phyloP scores from a whole-genome alignment of 1,284 basidiomycete species.

The Fomitopsis palustris region DNA sequence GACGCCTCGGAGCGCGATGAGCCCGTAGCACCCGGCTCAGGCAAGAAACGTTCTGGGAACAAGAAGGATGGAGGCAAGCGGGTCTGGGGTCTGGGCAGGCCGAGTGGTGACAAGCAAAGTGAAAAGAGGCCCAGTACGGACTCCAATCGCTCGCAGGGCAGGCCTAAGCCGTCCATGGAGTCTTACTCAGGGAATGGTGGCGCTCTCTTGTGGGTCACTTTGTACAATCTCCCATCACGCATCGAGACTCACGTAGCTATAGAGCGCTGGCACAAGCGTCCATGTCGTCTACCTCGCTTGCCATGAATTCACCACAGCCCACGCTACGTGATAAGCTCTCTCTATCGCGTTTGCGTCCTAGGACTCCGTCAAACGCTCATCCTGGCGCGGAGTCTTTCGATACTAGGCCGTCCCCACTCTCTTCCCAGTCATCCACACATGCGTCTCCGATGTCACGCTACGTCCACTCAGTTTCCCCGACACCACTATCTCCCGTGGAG shows the following conservation, averaged over 20 bases:
- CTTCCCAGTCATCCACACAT: slow-evolving; percentile 11
- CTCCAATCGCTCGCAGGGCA: slow-evolving; percentile 48
- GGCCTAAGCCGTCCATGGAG: slow-evolving; percentile 58
- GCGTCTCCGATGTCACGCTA: slow-evolving; percentile 24
- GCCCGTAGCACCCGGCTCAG: slow-evolving; percentile 29
- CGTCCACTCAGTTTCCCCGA: slow-evolving; percentile 19
- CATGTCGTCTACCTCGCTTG: slow-evolving; percentile 49
- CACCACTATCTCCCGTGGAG: slow-evolving; percentile 17
- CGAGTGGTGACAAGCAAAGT: slow-evolving; percentile 26
- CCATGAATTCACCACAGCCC: slow-evolving; percentile 30
- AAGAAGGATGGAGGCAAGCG: slow-evolving; percentile 38
- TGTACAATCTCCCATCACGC: slow-evolving; percentile 1
- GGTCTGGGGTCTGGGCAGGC: slow-evolving; percentile 41
- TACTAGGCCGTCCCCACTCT: slow-evolving; percentile 14
- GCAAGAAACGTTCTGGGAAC: slow-evolving; percentile 23
- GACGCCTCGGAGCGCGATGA: slow-evolving; percentile 45
- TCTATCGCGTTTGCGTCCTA: slow-evolving; percentile 29
- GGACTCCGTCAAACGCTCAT: slow-evolving; percentile 28
- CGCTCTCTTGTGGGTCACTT: slow-evolving; percentile 51
- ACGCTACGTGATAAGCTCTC: slow-evolving; percentile 33
- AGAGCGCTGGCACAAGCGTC: slow-evolving; percentile 56
- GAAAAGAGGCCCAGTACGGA: slow-evolving; percentile 58
- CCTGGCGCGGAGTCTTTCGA: slow-evolving; percentile 14
- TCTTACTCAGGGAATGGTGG: slow-evolving; percentile 47
- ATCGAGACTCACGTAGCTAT: not conserved